Evolutionary conservation across 1,139 yeast species (phyloP).

Genomic region (Ogataea hybrid): DNA sequence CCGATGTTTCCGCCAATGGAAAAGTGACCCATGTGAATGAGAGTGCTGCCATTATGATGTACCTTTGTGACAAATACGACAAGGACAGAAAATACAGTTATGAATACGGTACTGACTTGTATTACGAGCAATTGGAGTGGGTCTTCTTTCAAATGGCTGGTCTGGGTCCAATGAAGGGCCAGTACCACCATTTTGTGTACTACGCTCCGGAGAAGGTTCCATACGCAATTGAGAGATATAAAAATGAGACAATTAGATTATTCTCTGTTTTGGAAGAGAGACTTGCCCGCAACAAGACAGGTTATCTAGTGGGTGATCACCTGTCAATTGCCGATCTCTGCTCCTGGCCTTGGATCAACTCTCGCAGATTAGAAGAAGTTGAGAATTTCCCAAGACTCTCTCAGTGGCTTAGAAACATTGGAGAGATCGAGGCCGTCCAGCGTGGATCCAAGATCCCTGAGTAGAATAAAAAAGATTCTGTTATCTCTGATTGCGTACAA

Average conservation of each 20-base stretch:
- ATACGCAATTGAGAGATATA: slow-evolving; percentile 52
- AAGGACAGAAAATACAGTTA: slow-evolving; percentile 48
- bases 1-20: slow-evolving; percentile 44
- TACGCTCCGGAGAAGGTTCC: slow-evolving; percentile 47
- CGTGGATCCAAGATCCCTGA: slow-evolving; percentile 35
- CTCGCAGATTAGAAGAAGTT: slow-evolving; percentile 13
- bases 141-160: slow-evolving; percentile 57
- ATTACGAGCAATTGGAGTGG: slow-evolving; percentile 52
- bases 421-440: slow-evolving; percentile 38
- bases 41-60: slow-evolving; percentile 57
- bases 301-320: slow-evolving; percentile 56
- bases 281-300: slow-evolving; percentile 43
- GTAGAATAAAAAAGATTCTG: not conserved
- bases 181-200: slow-evolving; percentile 45
- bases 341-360: slow-evolving; percentile 39
- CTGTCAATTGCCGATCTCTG: slow-evolving; percentile 54
- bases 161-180: slow-evolving; percentile 62
- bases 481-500: slow-evolving; percentile 4
- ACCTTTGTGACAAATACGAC: slow-evolving; percentile 57
- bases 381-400: slow-evolving; percentile 42
- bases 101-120: slow-evolving; percentile 41
- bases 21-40: slow-evolving; percentile 43
- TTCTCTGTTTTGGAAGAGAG: slow-evolving; percentile 52
- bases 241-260: slow-evolving; percentile 49
- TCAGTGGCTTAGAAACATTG: slow-evolving; percentile 42